These are phyloP conservation scores for Drosera spatulata DNA, from an alignment of 179 eudicot genomes.

Conservation along the genomic window DNA sequence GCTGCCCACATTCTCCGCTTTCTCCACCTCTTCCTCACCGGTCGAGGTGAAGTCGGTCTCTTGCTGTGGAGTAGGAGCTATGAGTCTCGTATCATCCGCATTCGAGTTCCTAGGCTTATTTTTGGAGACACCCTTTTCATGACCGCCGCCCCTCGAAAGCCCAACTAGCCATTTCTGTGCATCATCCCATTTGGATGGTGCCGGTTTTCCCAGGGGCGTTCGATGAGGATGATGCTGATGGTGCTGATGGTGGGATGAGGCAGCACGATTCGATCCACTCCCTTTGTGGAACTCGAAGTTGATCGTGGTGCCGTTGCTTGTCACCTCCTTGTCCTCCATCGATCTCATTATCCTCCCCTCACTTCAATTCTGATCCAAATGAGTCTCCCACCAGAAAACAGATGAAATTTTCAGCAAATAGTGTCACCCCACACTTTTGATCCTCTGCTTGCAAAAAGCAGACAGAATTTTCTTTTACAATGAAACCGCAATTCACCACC, in stretches of 20 bases:
- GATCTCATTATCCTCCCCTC: conserved; percentile 52
- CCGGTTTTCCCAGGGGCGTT: conserved; percentile 70
- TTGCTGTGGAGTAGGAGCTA: conserved; percentile 65
- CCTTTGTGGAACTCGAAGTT: conserved; percentile 70
- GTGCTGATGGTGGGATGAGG: conserved; percentile 7
- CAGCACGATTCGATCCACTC: conserved; percentile 25
- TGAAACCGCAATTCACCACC: background rate
- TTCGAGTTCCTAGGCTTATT: conserved; percentile 79
- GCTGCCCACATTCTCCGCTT: conserved; percentile 15
- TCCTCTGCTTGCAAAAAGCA: background rate
- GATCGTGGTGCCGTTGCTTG: conserved; percentile 25
- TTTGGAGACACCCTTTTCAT: conserved; percentile 36
- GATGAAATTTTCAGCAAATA: background rate
- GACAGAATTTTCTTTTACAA: background rate
- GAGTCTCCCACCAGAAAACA: background rate
- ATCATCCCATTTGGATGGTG: conserved; percentile 98
- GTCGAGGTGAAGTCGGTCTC: conserved; percentile 24
- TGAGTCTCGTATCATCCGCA: conserved; percentile 80
- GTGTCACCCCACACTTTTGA: background rate
- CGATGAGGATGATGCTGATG: conserved; percentile 33
- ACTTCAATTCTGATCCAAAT: background rate
- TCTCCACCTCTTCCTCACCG: conserved; percentile 36
- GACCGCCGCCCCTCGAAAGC: conserved; percentile 47
- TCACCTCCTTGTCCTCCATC: conserved; percentile 63
- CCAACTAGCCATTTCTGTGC: conserved; percentile 95